A percentile compares a stretch with the other conserved stretches of the same genome.
Evolutionary conservation across 2,329 filamentous ascomycete genomes (phyloP).

Genomic region (Paradendryphiella salina): DNA sequence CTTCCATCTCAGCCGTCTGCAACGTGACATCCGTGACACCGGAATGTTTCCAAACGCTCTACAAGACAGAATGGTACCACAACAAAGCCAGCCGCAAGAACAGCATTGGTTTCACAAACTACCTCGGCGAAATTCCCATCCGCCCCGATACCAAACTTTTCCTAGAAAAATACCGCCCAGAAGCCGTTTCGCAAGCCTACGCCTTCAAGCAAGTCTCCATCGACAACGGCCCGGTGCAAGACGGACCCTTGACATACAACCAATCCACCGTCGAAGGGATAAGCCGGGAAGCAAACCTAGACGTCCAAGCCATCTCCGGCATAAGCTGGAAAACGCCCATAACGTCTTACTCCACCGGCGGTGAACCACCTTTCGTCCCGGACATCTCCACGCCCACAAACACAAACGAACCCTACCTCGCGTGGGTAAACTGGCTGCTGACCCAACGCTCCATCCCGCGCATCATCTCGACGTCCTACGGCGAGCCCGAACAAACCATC

Average conservation of each 20-base stretch:
- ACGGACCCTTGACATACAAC: conserved; percentile 45
- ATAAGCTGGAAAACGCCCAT: conserved; percentile 60
- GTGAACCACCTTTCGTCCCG: conserved; percentile 58
- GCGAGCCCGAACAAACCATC: conserved; percentile 67
- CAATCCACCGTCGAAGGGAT: conserved; percentile 32
- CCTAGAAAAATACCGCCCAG: conserved; percentile 58
- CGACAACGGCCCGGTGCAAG: conserved; percentile 58
- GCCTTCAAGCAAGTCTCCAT: conserved; percentile 63
- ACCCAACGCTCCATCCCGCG: conserved; percentile 61
- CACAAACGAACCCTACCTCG: conserved; percentile 70
- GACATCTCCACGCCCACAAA: conserved; percentile 54
- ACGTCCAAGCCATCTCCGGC: conserved; percentile 63
- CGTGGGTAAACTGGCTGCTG: conserved; percentile 63
- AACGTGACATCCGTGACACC: conserved; percentile 58
- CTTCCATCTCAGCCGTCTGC: conserved; percentile 50
- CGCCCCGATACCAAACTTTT: conserved; percentile 62
- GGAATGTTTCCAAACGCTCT: conserved; percentile 58
- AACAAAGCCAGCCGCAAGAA: conserved; percentile 51
- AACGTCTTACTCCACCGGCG: conserved; percentile 63
- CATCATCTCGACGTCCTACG: conserved; percentile 67
- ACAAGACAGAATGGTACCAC: conserved; percentile 59
- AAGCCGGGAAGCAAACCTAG: conserved; percentile 64
- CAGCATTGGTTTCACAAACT: conserved; percentile 55
- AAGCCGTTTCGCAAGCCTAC: conserved; percentile 51
- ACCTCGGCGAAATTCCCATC: conserved; percentile 55